Evolutionary conservation across 371 early-diverging fungal genomes (phyloP).

Genomic region (Pancytospora epiphaga): DNA sequence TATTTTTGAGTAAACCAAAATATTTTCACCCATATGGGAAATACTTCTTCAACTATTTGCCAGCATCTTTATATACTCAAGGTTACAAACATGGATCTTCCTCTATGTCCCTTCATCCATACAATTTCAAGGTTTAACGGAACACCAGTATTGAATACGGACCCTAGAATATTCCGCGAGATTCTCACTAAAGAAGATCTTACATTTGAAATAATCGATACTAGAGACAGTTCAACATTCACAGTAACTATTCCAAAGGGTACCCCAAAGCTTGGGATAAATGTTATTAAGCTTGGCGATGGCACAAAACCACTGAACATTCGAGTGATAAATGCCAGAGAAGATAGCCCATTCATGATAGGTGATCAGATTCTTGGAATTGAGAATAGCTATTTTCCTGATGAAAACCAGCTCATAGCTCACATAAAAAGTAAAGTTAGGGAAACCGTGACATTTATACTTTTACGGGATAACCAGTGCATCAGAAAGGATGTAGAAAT

Average conservation of each 20-base stretch:
- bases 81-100: constrained; percentile 2
- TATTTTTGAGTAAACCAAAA: too few relatives aligned
- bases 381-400: neutral
- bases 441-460: neutral
- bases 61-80: neutral
- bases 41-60: neutral
- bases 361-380: constrained; percentile 9
- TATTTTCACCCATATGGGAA: constrained; percentile 14
- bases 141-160: neutral
- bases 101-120: constrained; percentile 9
- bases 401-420: neutral
- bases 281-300: neutral
- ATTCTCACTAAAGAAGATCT: neutral
- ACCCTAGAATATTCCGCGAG: neutral
- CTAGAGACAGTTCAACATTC: neutral
- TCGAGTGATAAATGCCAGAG: neutral
- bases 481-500: neutral
- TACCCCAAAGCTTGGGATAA: constrained; percentile 2
- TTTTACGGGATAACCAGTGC: neutral
- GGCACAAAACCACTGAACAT: neutral
- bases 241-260: neutral
- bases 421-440: neutral
- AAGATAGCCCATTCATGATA: neutral
- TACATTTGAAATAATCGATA: neutral
- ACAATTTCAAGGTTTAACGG: neutral